Evolutionary conservation across 345 rosid species (phyloP), one percentile per base, ranked within the genome.

Genomic region (Clarkia xantiana): DNA sequence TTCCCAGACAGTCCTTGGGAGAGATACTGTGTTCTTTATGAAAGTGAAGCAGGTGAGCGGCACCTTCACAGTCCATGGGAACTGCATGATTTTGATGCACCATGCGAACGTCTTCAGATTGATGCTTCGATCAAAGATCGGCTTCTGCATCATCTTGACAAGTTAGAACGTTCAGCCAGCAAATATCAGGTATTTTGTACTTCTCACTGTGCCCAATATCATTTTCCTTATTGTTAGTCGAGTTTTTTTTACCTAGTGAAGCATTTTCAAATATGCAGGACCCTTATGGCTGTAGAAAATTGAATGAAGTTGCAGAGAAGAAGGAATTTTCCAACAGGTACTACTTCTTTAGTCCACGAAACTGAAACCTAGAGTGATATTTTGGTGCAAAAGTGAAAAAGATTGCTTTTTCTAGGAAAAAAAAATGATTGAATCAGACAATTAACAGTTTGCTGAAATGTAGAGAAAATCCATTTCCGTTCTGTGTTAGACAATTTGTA

Each of bases 1-100:
- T 86, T 91, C 60, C 84, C 85, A 4, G 78, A 76, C 49, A 86
- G 96, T 74, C 98, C 96, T 43, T 91, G 98, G 98, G 98, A 91
- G 62, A 80, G 78, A 55, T 91, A 72, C 61, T 49, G 36, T 8
- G 61, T 91, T 17, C 64, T 29, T 43, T 91, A 91, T 53, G 67
- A 59, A 62, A 70, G 66, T 54, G 91, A 76, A 19, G 69, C 70
- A 42, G 41, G 22, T 8, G 73, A 77, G 51, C 57, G 50, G n/a
- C 74, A 62, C 51, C 65, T 22, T 6, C 96, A 91, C 71, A 82
- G 95, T 67, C 87, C 96, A 42, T 91, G 98, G 98, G 96, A 91
- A 72, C 76, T 91, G 72, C 79, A 75, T 48, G 95, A 86, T 63
- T 80, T 72, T 47, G 70, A 66, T 36, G 40, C 62, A 51, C 53